These are phyloP conservation scores for Blastobotrys mokoenaii DNA, from an alignment of 805 yeast genomes.

Conservation along the genomic window DNA sequence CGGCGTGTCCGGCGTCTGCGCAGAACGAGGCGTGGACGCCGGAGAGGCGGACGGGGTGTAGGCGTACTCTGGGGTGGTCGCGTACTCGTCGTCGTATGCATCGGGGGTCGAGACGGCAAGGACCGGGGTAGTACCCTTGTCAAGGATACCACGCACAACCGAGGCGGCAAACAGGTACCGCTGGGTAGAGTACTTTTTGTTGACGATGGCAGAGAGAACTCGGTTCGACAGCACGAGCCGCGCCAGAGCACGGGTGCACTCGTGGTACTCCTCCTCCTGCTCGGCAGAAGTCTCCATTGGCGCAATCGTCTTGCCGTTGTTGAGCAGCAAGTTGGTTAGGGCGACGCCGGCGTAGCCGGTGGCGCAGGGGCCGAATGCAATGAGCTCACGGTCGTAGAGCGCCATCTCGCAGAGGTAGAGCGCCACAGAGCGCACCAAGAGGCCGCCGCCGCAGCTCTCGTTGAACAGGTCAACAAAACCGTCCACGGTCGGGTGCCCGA, in stretches of 20 bases:
- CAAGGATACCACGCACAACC: background rate
- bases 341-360: slow-evolving; percentile 30
- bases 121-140: background rate
- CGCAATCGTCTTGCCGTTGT: background rate
- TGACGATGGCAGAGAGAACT: slow-evolving; percentile 11
- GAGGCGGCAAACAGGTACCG: background rate
- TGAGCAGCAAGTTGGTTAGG: slow-evolving; percentile 21
- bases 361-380: slow-evolving; percentile 24
- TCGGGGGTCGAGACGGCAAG: slow-evolving; percentile 1
- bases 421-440: slow-evolving; percentile 18
- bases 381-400: slow-evolving; percentile 25
- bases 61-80: no score
- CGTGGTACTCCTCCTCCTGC: no score
- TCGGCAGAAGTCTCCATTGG: background rate
- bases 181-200: slow-evolving; percentile 14
- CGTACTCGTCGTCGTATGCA: no score
- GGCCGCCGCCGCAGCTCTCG: slow-evolving; percentile 8
- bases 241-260: slow-evolving; percentile 3
- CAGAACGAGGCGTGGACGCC: no score
- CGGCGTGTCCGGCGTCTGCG: no score
- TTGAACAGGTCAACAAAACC: slow-evolving; percentile 32
- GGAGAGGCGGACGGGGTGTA: no score
- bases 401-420: slow-evolving; percentile 31
- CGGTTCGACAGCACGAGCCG: slow-evolving; percentile 11
- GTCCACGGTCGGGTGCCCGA: slow-evolving; percentile 53